Base-by-base conservation (phyloP, 2,329 filamentous ascomycete species). In the Fusarium chaquense region DNA sequence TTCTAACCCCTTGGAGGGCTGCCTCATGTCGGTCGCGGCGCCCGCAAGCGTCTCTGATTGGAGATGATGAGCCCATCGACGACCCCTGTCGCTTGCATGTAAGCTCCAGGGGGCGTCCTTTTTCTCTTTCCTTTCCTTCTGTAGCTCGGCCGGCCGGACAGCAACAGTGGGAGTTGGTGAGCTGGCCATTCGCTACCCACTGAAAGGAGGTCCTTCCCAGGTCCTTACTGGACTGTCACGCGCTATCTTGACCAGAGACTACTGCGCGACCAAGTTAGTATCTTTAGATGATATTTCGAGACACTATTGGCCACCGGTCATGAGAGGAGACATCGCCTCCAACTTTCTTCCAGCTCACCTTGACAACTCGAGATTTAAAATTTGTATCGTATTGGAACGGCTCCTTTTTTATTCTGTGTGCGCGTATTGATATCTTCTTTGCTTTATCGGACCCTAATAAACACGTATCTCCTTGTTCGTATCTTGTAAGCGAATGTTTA, bases 211-310 rank as follows among this genome's bases (percentile, higher is more conserved):
- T 60, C 65, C 63, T 69, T 62, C 70, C 58, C 54, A 60, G 65
- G 43, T 47, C 59, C 63, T 66, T 53, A 73, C 70, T 71, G 72
- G 72, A 65, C 28, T 65, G 68, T 72, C 63, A 65, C 62, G 65
- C 72, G 70, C 72, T 73, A 70, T 67, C 52, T 70, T 44, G 59
- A 59, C 40, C 67, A 55, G 61, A 62, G 64, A 58, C 71, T 73
- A 72, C 69, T 72, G 71, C 69, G 61, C 60, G 61, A 55, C 56
- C 69, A 70, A 67, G 66, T 73, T 65, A 66, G 62, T 51, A 65
- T 58, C 36, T 61, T 65, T 54, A 66, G 46, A 55, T 60, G 71
- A 58, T 64, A 65, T 64, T 49, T 58, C 51, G 61, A 51, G 55
- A 43, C 36, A 47, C 54, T 43, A 73, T 73, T 73, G 71, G 71